Conservation (phyloP, 2,329 filamentous ascomycete species). For the Penicillium sp. region DNA sequence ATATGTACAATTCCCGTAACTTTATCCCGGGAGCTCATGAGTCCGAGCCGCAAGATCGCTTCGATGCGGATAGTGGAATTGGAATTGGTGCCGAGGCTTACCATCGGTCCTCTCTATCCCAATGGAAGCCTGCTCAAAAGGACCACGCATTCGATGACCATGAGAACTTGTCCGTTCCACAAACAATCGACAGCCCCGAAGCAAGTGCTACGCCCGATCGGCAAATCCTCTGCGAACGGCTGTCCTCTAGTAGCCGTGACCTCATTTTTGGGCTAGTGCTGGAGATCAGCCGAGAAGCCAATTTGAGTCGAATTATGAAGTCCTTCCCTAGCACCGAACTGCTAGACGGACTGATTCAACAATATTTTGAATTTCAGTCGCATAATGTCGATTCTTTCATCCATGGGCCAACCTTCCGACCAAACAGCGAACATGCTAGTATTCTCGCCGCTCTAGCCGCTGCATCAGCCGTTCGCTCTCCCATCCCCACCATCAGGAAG, state of each 20-base stretch:
- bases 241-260: conserved; percentile 57
- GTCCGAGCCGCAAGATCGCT: conserved; percentile 20
- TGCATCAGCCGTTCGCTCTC: conserved; percentile 47
- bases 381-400: conserved; percentile 51
- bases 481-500: conserved; percentile 46
- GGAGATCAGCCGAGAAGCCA: conserved; percentile 60
- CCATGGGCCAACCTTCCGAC: conserved; percentile 47
- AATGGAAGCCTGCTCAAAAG: conserved; percentile 36
- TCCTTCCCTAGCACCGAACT: conserved; percentile 51
- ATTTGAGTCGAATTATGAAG: conserved; percentile 59
- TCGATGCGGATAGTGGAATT: conserved; percentile 35
- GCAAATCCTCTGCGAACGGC: conserved; percentile 32
- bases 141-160: conserved; percentile 38
- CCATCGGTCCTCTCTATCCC: conserved; percentile 37
- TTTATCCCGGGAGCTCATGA: conserved; percentile 20
- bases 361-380: conserved; percentile 41
- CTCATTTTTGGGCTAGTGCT: conserved; percentile 69
- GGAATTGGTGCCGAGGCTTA: conserved; percentile 39
- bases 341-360: conserved; percentile 48
- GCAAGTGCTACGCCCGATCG: conserved; percentile 21
- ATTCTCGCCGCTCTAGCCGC: conserved; percentile 47
- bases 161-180: conserved; percentile 36
- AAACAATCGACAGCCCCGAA: conserved; percentile 34
- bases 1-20: conserved; percentile 35
- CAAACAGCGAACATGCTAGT: conserved; percentile 45